phyloP scores from a whole-genome alignment of 2,329 filamentous ascomycete genomes.

The Ilyonectria robusta region DNA sequence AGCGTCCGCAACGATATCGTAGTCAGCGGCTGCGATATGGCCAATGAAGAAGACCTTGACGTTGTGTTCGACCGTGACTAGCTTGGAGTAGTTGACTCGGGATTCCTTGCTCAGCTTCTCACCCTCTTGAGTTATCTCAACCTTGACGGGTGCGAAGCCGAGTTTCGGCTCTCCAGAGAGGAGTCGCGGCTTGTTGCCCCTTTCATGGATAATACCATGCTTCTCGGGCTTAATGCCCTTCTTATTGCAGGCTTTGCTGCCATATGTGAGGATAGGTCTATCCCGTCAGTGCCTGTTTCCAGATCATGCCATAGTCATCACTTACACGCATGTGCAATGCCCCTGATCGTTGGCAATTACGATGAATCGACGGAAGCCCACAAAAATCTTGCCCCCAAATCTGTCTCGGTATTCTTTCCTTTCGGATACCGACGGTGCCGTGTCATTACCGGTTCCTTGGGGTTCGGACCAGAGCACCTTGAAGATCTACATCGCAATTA shows the following conservation, averaged over 20 bases:
- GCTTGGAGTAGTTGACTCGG: conserved; percentile 71
- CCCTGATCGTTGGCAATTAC: conserved; percentile 66
- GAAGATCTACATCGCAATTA: conserved; percentile 60
- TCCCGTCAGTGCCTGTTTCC: conserved; percentile 24
- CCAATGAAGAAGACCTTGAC: conserved; percentile 71
- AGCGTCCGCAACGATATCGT: conserved; percentile 58
- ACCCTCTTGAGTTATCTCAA: conserved; percentile 58
- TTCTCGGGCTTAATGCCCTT: conserved; percentile 65
- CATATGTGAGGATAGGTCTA: conserved; percentile 71
- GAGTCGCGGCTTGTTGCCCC: conserved; percentile 48
- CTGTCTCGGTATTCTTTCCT: conserved; percentile 53
- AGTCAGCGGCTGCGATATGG: conserved; percentile 57
- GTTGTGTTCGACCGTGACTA: conserved; percentile 71
- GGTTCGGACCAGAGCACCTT: conserved; percentile 71
- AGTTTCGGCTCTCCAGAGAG: conserved; percentile 61
- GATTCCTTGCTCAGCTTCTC: conserved; percentile 66
- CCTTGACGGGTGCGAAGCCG: conserved; percentile 63
- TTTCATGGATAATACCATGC: conserved; percentile 67
- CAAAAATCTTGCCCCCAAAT: conserved; percentile 59
- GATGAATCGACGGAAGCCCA: conserved; percentile 69
- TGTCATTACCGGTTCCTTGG: conserved; percentile 54
- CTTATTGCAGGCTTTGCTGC: conserved; percentile 66
- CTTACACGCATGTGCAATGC: conserved; percentile 71
- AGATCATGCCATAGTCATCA: conserved; percentile 11
- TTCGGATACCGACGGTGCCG: conserved; percentile 51